Base-by-base conservation (phyloP, 179 eudicot species). In the Vitellaria paradoxa region DNA sequence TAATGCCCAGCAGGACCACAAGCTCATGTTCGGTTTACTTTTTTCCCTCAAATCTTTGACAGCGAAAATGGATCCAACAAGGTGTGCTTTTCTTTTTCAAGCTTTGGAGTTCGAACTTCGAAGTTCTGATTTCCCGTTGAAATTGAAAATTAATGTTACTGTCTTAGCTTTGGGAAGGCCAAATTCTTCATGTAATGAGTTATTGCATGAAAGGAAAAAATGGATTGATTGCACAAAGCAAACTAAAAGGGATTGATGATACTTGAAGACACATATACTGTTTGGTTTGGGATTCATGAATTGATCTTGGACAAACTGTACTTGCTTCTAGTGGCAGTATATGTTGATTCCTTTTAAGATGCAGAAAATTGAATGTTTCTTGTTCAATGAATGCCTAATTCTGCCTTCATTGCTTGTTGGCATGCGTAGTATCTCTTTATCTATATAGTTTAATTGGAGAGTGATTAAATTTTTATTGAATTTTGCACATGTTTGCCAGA, bases 11-110 rank as follows among this genome's bases (percentile, higher is more conserved):
- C 99, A 95, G 82, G 99, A 96, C 81, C 96, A 96, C 59, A 96
- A 93, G 85, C 98, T 96, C 78, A 96, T 93, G 97, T 96, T 96
- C 78, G 98, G 98, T 18, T 80, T 93, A 5, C 98, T 93, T 66
- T 93, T 93, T 77, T 93, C 98, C 12, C 91, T 93, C 64, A 93
- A 93, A 87, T 93, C 98, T 18, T 86, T 96, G 56, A 88, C 96
- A 46, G 91, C 96, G 42, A 92, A 91, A 72, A 92, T 87, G 97
- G 93, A 93, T 83, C 91, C 94, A 1, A 84, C 88, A 59, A 84
- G 92, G 97, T 90, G 20, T 49, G 62, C 59, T 55, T 69, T 60
- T 1, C 55, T 45, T 3, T 17, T 60, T 15, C 24, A 57, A 45
- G n/a, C 30, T 45, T 62, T 61, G 11, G 6, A 17, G 0, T 45